Evolutionary conservation across 371 early-diverging fungal genomes (phyloP).

Genomic region (Vairimorpha necatrix): DNA sequence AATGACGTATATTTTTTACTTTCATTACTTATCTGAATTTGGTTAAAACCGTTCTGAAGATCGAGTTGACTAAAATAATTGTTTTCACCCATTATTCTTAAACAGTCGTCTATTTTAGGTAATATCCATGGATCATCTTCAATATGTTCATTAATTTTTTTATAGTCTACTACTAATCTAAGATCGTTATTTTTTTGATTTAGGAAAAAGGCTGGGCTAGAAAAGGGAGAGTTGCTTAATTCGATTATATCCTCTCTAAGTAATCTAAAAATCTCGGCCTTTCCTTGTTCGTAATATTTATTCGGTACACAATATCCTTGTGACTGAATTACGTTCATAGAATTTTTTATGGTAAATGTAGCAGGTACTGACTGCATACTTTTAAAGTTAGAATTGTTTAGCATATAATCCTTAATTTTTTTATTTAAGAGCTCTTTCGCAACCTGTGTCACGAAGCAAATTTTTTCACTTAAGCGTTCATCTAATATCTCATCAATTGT

Average conservation of each 20-base stretch:
- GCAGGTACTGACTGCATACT: no score
- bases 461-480: neutral
- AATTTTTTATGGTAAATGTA: no score
- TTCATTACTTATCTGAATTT: conserved; percentile 52
- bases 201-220: neutral
- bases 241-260: neutral
- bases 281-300: neutral
- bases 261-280: neutral
- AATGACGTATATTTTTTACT: conserved; percentile 63
- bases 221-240: neutral
- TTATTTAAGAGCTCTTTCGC: neutral
- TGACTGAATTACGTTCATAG: neutral
- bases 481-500: neutral
- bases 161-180: neutral
- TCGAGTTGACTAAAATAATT: conserved; percentile 25
- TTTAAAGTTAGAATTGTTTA: neutral
- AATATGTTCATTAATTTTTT: conserved; percentile 12
- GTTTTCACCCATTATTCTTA: neutral
- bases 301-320: neutral
- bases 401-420: neutral
- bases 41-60: conserved; percentile 34
- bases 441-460: neutral
- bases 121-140: neutral
- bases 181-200: neutral
- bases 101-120: neutral